Conservation (phyloP, 2,329 filamentous ascomycete species). For the Madurella fahalii region DNA sequence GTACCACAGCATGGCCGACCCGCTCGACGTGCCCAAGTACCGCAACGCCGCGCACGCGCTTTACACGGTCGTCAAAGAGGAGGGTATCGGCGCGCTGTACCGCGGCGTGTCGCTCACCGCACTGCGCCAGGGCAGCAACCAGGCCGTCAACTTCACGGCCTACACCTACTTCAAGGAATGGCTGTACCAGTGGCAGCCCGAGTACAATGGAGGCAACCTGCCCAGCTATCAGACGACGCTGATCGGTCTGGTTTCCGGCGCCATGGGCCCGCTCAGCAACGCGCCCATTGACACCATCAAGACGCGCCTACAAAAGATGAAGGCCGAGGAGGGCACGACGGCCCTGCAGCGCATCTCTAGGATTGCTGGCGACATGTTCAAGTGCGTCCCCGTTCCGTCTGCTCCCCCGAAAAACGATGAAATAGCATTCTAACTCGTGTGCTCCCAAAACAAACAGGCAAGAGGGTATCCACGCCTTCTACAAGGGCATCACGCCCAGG, state of each 20-base stretch:
- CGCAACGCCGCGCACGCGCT: constrained; percentile 80
- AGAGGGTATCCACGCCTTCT: constrained; percentile 92
- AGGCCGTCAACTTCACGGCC: constrained; percentile 97
- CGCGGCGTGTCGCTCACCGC: constrained; percentile 92
- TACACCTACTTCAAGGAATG: constrained; percentile 88
- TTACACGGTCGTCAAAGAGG: constrained; percentile 89
- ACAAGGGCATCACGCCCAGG: constrained; percentile 96
- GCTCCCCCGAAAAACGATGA: background rate
- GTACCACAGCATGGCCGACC: constrained; percentile 96
- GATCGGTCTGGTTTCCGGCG: constrained; percentile 86
- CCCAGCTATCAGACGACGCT: constrained; percentile 86
- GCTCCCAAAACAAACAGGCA: constrained; percentile 50
- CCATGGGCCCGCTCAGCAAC: constrained; percentile 93
- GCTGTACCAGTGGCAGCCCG: constrained; percentile 68
- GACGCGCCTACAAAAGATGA: constrained; percentile 88
- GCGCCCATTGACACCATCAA: constrained; percentile 99
- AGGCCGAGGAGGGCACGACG: constrained; percentile 74
- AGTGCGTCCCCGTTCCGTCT: constrained; percentile 42
- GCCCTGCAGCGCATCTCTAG: constrained; percentile 72
- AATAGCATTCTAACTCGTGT: background rate
- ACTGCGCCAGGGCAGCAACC: constrained; percentile 90
- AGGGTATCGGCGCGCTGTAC: constrained; percentile 83
- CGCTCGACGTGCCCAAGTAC: constrained; percentile 94
- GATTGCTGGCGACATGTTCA: constrained; percentile 84
- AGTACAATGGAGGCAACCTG: constrained; percentile 60